Conservation (phyloP, 2,329 filamentous ascomycete genomes). For the Talaromyces funiculosus region DNA sequence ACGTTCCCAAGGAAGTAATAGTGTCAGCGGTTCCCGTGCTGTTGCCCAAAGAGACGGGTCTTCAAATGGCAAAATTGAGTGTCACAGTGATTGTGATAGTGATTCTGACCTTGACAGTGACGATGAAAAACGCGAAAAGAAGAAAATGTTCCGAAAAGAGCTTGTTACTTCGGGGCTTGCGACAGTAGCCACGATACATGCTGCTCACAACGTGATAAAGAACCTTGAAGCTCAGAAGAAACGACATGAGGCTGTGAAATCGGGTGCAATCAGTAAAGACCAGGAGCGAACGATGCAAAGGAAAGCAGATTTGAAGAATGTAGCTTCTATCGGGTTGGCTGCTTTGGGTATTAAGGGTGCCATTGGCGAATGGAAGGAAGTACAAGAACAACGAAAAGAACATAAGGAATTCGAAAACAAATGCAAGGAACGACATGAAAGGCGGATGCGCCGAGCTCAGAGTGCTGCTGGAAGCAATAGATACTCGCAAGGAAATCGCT, state of each 20-base stretch:
- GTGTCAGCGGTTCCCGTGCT: slow-evolving; percentile 20
- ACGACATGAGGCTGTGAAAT: slow-evolving; percentile 54
- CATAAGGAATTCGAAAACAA: slow-evolving; percentile 49
- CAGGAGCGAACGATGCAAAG: slow-evolving; percentile 58
- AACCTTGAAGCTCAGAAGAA: slow-evolving; percentile 58
- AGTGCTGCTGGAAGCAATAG: slow-evolving; percentile 5
- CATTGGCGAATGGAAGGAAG: slow-evolving; percentile 62
- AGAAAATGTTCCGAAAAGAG: slow-evolving; percentile 63
- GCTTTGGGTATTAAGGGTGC: slow-evolving; percentile 63
- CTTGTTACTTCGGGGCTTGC: slow-evolving; percentile 61
- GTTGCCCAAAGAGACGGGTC: background rate
- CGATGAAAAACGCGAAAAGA: slow-evolving; percentile 58
- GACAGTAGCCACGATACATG: slow-evolving; percentile 64
- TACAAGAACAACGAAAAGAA: slow-evolving; percentile 56
- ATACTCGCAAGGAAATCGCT: slow-evolving; percentile 1
- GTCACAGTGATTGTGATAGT: slow-evolving; percentile 26
- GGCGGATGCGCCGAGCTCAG: slow-evolving; percentile 35
- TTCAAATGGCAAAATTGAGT: slow-evolving; percentile 11
- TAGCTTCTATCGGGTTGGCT: slow-evolving; percentile 61
- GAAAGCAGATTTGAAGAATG: slow-evolving; percentile 60
- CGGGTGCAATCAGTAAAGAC: slow-evolving; percentile 58
- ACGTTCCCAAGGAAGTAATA: slow-evolving; percentile 28
- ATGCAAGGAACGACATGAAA: slow-evolving; percentile 36
- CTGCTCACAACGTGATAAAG: slow-evolving; percentile 59
- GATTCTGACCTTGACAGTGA: slow-evolving; percentile 52